Evolutionary conservation across 2,329 filamentous ascomycete species (phyloP).

Genomic region (Pezicula carpinea): DNA sequence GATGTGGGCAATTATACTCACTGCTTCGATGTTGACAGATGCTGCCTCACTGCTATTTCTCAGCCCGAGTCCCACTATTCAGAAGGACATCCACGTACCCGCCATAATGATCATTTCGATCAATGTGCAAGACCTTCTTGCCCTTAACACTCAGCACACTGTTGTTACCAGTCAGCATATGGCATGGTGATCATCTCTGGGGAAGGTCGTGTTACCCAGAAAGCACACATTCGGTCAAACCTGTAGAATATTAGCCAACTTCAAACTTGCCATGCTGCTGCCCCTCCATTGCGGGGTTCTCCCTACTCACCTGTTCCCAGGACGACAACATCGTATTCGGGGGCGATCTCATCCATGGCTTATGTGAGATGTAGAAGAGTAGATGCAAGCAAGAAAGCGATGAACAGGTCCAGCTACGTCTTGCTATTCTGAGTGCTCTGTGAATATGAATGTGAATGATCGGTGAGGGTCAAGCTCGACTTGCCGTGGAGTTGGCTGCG

Average conservation of each 20-base stretch:
- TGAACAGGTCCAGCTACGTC: constrained; percentile 9
- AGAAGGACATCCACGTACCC: constrained; percentile 51
- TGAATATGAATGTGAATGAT: background rate
- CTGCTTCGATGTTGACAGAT: constrained; percentile 92
- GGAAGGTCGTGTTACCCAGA: constrained; percentile 65
- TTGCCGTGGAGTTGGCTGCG: background rate
- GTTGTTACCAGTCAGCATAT: constrained; percentile 19
- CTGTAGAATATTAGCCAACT: constrained; percentile 41
- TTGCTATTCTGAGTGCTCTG: background rate
- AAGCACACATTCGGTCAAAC: constrained; percentile 97
- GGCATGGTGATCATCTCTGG: background rate
- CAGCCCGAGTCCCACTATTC: constrained; percentile 15
- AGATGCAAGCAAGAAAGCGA: constrained; percentile 8
- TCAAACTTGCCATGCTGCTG: constrained; percentile 26
- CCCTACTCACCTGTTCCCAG: constrained; percentile 79
- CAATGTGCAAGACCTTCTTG: constrained; percentile 98
- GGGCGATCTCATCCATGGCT: constrained; percentile 95
- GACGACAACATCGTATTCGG: constrained; percentile 98
- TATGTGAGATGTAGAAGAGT: constrained; percentile 8
- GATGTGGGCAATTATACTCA: constrained; percentile 38
- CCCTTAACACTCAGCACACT: constrained; percentile 97
- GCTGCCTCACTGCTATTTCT: constrained; percentile 71
- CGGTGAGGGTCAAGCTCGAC: background rate
- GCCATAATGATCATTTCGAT: constrained; percentile 97
- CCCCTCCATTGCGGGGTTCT: constrained; percentile 34